Evolutionary conservation across 140 eudicot species (phyloP), one percentile per base, ranked within the genome.

Genomic region (Senecio squalidus): DNA sequence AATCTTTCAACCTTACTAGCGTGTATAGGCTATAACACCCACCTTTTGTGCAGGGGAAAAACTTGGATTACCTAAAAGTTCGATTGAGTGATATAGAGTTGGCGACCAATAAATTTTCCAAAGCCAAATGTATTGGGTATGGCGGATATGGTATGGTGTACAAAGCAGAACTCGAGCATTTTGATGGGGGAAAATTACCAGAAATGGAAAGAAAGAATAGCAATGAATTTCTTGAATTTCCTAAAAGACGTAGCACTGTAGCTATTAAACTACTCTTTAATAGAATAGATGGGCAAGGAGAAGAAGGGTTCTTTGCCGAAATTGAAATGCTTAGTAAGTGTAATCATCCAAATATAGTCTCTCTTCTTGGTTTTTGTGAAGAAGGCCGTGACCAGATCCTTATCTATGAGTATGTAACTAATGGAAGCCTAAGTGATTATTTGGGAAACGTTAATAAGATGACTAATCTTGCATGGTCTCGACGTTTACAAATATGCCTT

Each of bases 401-500:
- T n/a, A n/a, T n/a, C n/a, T n/a, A n/a, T n/a, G n/a, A n/a, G n/a
- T n/a, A n/a, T 52, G 38, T 10, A 6, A 5, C n/a, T 25, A n/a
- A n/a, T n/a, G n/a, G n/a, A n/a, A n/a, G n/a, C n/a, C n/a, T n/a
- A n/a, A n/a, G n/a, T n/a, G n/a, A n/a, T n/a, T n/a, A n/a, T n/a
- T n/a, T n/a, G n/a, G n/a, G n/a, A n/a, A n/a, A n/a, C n/a, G n/a
- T n/a, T 3, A 2, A 15, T 52, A 15, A 7, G 16, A 26, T n/a
- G 13, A 52, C 3, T 52, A 27, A 52, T 52, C 39, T 52, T 13
- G 27, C 22, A 1, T 52, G 58, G 65, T 21, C 22, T 9, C 65
- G 40, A 59, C 36, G 65, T 20, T 3, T 59, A 13, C 21, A 39
- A 24, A 59, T 59, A 8, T 59, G 65, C 16, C 49, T 59, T n/a